These are phyloP conservation scores for Picochlorum sp. DNA, from an alignment of 139 green algal species.

Conservation along the genomic window DNA sequence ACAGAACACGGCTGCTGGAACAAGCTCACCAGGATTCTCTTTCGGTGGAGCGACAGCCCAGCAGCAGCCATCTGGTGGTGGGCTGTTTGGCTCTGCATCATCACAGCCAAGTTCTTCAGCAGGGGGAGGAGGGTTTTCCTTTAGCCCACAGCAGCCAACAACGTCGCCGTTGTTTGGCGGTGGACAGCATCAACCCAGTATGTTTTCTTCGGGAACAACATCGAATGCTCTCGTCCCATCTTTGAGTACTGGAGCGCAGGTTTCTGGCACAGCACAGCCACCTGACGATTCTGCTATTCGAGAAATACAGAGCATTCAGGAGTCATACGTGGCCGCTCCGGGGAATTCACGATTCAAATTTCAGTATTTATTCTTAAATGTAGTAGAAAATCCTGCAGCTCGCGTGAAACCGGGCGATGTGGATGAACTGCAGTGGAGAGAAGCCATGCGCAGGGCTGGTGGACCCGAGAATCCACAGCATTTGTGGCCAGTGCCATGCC, in stretches of 20 bases:
- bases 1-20: neutral
- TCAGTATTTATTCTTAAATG: constrained; percentile 58
- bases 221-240: neutral
- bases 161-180: no score
- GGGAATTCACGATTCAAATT: constrained; percentile 45
- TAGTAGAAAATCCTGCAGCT: constrained; percentile 49
- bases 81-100: neutral
- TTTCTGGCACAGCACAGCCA: constrained; percentile 3
- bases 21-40: neutral
- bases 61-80: neutral
- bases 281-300: constrained; percentile 26
- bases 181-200: no score
- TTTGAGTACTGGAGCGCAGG: neutral
- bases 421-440: constrained; percentile 66
- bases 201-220: neutral
- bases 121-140: neutral
- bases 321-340: constrained; percentile 24
- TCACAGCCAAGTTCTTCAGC: constrained; percentile 12
- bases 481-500: constrained; percentile 61
- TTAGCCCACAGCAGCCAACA: no score
- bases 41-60: neutral
- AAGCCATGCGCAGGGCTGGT: constrained; percentile 48
- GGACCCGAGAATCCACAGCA: constrained; percentile 47
- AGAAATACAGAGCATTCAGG: constrained; percentile 37
- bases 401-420: constrained; percentile 48